Percentiles rank a stretch among this genome's conserved stretches.
Evolutionary conservation across 345 rosid genomes (phyloP).

Genomic region (Firmiana major): DNA sequence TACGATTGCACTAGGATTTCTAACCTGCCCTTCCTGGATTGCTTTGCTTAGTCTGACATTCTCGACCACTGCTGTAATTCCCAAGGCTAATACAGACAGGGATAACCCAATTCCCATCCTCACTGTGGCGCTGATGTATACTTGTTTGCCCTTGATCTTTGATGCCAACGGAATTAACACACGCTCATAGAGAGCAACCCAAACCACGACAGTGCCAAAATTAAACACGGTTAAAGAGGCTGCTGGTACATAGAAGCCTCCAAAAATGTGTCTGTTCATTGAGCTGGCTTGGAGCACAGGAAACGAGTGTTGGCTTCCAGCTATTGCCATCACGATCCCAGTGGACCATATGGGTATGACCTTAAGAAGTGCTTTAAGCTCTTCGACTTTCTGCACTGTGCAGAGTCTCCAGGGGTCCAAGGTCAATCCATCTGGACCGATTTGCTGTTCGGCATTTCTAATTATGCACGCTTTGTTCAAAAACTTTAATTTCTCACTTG

Average conservation of each 20-base stretch:
- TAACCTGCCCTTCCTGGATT: background rate
- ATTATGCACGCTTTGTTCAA: conserved; percentile 51
- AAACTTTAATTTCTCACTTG: conserved; percentile 37
- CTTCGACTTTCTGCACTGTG: conserved; percentile 50
- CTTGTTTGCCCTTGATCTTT: conserved; percentile 39
- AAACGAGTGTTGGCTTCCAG: conserved; percentile 38
- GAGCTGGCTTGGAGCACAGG: conserved; percentile 38
- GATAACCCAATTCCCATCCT: background rate
- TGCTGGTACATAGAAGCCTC: conserved; percentile 26
- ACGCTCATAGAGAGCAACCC: conserved; percentile 72
- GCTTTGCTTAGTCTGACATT: background rate
- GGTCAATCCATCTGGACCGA: conserved; percentile 30
- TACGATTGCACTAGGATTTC: conserved; percentile 9
- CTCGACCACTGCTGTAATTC: background rate
- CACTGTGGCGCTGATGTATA: background rate
- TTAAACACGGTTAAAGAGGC: conserved; percentile 26
- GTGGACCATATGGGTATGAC: conserved; percentile 52
- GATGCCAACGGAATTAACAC: conserved; percentile 61
- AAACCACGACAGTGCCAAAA: background rate
- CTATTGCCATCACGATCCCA: conserved; percentile 32
- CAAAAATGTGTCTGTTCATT: conserved; percentile 36
- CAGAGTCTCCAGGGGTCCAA: conserved; percentile 35
- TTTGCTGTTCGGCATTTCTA: conserved; percentile 28
- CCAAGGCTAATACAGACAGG: background rate
- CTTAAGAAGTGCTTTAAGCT: conserved; percentile 41